Evolutionary conservation across 176 grass and related monocot species (phyloP), one percentile per base, ranked within the genome.

Genomic region (Paspalum vaginatum): DNA sequence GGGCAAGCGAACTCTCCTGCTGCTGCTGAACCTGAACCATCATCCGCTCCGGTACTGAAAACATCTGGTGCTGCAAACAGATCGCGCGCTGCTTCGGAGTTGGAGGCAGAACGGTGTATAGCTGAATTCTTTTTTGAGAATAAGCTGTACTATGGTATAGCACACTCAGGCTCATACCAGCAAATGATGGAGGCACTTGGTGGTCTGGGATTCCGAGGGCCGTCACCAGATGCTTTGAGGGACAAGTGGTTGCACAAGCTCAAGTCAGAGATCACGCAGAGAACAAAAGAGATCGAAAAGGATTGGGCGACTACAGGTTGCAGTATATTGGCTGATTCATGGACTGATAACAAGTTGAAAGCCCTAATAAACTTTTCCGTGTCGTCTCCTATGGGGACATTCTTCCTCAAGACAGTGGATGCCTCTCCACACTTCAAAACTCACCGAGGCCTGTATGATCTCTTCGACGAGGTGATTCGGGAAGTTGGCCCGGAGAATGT

Each of bases 111-210:
- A 53, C 90, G 96, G 46, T 95, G 90, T 50, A 86, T 99, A 65
- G 96, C 96, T n/a, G 88, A 99, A 64, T 95, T 99, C 82, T 95
- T 94, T 85, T 98, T 99, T 2, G 90, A 95, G 72, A 95, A 99
- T 79, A 99, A 91, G 71, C 84, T 99, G 84, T 92, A 95, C 64
- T 95, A 93, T 72, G 88, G 44, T 64, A 70, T 99, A 41, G 90
- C 88, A n/a, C 70, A 87, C 16, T 88, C 96, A 26, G 62, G 65
- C 60, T 99, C 96, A 2, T 95, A 89, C 78, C 81, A 61, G 45
- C 80, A 86, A 68, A 99, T 99, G 96, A 32, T 99, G 24, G 90
- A 95, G 40, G 79, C 84, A 59, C 75, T 95, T 86, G 84, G 91
- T 81, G 88, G 96, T 11, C 79, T 84, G 43, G 96, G 90, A 41